These are phyloP conservation scores for Articulospora tetracladia DNA, from an alignment of 495 filamentous ascomycete genomes.

Conservation along the genomic window DNA sequence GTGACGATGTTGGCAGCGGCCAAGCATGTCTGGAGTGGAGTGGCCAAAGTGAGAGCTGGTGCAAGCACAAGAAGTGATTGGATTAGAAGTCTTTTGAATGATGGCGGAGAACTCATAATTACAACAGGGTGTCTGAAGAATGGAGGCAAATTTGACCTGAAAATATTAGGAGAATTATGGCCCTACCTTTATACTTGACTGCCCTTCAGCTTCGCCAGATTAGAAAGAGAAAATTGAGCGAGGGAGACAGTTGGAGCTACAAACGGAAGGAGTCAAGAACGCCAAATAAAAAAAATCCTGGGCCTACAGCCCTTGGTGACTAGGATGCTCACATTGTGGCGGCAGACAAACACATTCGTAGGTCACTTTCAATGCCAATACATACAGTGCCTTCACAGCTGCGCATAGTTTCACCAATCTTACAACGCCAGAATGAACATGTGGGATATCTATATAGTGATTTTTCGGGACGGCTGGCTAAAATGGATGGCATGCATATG, in stretches of 20 bases:
- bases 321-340: background rate
- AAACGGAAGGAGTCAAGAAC: too few species aligned
- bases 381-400: background rate
- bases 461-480: background rate
- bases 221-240: too few species aligned
- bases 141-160: background rate
- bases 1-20: background rate
- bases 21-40: background rate
- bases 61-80: background rate
- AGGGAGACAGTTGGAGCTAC: too few species aligned
- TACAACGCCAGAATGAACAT: background rate
- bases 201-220: background rate
- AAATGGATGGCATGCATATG: background rate
- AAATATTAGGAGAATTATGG: too few species aligned
- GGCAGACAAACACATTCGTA: background rate
- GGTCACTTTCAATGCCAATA: background rate
- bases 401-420: background rate
- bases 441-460: background rate
- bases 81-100: background rate
- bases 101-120: background rate
- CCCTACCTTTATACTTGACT: too few species aligned
- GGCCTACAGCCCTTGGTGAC: too few species aligned
- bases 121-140: background rate
- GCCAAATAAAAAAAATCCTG: too few species aligned
- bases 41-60: background rate